A percentile compares a stretch with the other conserved stretches of the same genome.
These are phyloP conservation scores for Pseudonectria buxi DNA, from an alignment of 2,329 filamentous ascomycete genomes.

Conservation along the genomic window DNA sequence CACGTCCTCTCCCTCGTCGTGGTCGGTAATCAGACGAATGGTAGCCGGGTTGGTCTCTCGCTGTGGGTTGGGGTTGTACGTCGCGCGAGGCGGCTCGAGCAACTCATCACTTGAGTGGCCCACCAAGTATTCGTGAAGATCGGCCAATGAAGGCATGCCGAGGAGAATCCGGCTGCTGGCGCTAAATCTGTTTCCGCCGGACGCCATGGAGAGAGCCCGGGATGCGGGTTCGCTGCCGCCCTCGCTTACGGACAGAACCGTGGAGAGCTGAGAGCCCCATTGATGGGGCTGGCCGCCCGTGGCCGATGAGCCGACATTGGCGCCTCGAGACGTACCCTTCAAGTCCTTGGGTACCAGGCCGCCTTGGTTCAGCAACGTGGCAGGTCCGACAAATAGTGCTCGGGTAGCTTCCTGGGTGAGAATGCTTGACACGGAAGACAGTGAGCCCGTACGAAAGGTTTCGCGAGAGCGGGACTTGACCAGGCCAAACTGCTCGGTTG, in stretches of 20 bases:
- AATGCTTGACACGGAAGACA: slow-evolving; percentile 49
- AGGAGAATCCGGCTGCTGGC: slow-evolving; percentile 48
- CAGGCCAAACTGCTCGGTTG: slow-evolving; percentile 43
- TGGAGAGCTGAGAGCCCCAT: slow-evolving; percentile 60
- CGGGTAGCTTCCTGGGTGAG: slow-evolving; percentile 42
- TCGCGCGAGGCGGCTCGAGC: slow-evolving; percentile 43
- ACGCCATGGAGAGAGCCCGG: slow-evolving; percentile 39
- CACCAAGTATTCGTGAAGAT: slow-evolving; percentile 32
- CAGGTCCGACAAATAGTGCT: slow-evolving; percentile 25
- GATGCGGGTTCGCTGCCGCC: slow-evolving; percentile 43
- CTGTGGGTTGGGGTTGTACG: slow-evolving; percentile 31
- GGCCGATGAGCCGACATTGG: slow-evolving; percentile 8
- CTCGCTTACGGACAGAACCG: slow-evolving; percentile 57
- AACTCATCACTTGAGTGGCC: slow-evolving; percentile 38
- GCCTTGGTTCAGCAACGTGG: slow-evolving; percentile 19
- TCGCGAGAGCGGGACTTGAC: slow-evolving; percentile 47
- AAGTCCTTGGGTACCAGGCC: slow-evolving; percentile 16
- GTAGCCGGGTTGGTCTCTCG: slow-evolving; percentile 30
- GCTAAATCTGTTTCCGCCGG: slow-evolving; percentile 37
- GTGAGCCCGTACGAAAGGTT: slow-evolving; percentile 45
- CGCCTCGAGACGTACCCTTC: slow-evolving; percentile 1
- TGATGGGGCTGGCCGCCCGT: slow-evolving; percentile 40
- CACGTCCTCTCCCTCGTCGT: slow-evolving; percentile 59
- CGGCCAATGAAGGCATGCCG: slow-evolving; percentile 48
- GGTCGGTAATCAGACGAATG: slow-evolving; percentile 44